Conservation (phyloP, 805 yeast species). For the Ogataea nonfermentans region DNA sequence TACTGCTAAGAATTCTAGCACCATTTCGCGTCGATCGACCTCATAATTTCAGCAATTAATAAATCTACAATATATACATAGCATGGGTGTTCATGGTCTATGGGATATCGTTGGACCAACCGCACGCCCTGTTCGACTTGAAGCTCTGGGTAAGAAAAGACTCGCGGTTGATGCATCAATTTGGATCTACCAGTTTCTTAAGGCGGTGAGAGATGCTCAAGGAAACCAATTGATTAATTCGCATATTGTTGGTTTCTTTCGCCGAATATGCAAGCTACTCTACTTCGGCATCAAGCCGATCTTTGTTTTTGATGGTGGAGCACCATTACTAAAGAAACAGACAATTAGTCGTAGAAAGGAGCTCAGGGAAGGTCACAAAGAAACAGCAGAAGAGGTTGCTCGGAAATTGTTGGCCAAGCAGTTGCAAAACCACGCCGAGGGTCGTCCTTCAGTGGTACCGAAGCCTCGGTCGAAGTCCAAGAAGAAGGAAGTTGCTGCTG, state of each 20-base stretch:
- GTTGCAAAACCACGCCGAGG: conserved; percentile 55
- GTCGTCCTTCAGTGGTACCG: conserved; percentile 1
- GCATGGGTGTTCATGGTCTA: conserved; percentile 97
- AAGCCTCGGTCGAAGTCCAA: conserved; percentile 9
- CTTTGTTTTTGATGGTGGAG: conserved; percentile 95
- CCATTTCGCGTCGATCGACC: conserved; percentile 13
- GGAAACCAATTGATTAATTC: conserved; percentile 77
- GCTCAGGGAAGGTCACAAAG: conserved; percentile 70
- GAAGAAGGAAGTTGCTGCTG: conserved; percentile 18
- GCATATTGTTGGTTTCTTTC: conserved; percentile 92
- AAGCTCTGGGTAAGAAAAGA: conserved; percentile 71
- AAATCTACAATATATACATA: too few species aligned
- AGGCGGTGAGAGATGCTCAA: conserved; percentile 85
- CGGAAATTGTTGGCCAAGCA: conserved; percentile 77
- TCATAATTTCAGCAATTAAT: not conserved
- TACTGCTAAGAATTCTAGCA: not conserved
- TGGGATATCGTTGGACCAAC: conserved; percentile 92
- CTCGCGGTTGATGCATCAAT: conserved; percentile 97
- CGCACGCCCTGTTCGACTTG: conserved; percentile 86
- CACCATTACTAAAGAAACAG: conserved; percentile 75
- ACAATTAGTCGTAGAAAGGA: conserved; percentile 75
- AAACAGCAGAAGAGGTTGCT: conserved; percentile 72
- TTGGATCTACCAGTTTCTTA: conserved; percentile 95
- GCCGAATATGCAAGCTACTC: conserved; percentile 86
- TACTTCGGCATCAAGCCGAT: conserved; percentile 87